Evolutionary conservation across 2,329 filamentous ascomycete genomes (phyloP), one percentile per base, ranked within the genome.

Genomic region (Gaeumannomyces tritici): DNA sequence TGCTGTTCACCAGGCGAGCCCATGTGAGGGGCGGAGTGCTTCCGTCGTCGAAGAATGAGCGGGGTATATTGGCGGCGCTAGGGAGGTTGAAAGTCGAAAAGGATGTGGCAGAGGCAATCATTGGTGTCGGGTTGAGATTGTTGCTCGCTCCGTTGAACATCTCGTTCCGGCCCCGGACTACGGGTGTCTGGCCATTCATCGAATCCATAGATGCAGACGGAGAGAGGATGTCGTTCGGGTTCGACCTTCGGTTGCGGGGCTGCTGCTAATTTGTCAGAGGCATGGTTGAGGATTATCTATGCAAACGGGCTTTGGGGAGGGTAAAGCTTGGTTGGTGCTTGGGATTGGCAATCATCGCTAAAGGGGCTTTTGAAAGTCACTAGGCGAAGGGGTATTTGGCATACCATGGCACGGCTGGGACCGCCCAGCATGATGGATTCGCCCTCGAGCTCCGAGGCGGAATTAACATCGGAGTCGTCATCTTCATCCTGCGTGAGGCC

Each of bases 141-240:
- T 59, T 75, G 67, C 79, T 83, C 59, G 76, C 74, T 65, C 79
- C 83, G n/a, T 75, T 71, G 61, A 79, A 78, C 21, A 80, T 78
- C 63, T 89, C 88, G 64, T 77, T 81, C 65, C 84, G 81, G 47
- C 80, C 81, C 67, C 86, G 75, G 35, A 77, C 80, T 21, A 81
- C 75, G 6, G 86, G 83, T 8, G 89, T 88, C 60, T 83, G 77
- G 59, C 83, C 88, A 67, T 89, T 91, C 67, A 96, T 87, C 0
- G 93, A 96, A 71, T 96, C 92, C 87, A 96, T 91, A 1, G 93
- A 97, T 0, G 89, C 90, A 26, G 91, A 90, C 18, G 92, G 91
- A 27, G 92, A 96, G 58, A 96, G 80, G 33, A 87, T 88, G 63
- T 90, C 87, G 63, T 83, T 75, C 59, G 71, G 75, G 68, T 84